A percentile compares a stretch with the other conserved stretches of the same genome.
phyloP scores from a whole-genome alignment of 177 flowering plant genomes.

The Vitis hybrid region DNA sequence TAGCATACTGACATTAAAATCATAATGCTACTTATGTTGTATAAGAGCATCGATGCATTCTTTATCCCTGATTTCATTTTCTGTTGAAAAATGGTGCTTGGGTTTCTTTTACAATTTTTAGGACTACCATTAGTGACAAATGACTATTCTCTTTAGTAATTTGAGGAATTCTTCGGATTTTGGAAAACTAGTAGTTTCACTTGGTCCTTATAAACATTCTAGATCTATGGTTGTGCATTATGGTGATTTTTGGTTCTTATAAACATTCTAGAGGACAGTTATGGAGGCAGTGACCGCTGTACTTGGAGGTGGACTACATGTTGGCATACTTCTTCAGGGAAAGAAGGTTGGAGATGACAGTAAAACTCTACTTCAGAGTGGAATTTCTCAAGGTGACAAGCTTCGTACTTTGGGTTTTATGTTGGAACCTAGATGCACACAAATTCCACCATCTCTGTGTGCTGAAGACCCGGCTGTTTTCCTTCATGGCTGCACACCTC shows the following conservation, averaged over 20 bases:
- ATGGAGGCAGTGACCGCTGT: slow-evolving; percentile 88
- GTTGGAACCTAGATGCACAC: slow-evolving; percentile 67
- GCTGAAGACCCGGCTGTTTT: slow-evolving; percentile 37
- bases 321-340: slow-evolving; percentile 87
- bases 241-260: slow-evolving; percentile 19
- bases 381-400: slow-evolving; percentile 62
- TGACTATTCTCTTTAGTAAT: no score
- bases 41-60: no score
- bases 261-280: slow-evolving; percentile 59
- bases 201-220: not conserved
- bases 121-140: no score
- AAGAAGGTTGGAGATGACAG: slow-evolving; percentile 83
- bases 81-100: no score
- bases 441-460: slow-evolving; percentile 30
- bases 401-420: slow-evolving; percentile 72
- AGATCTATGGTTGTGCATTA: not conserved
- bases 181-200: not conserved
- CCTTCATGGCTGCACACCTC: slow-evolving; percentile 35
- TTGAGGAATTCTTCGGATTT: no score
- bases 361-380: slow-evolving; percentile 75
- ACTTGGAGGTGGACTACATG: slow-evolving; percentile 73
- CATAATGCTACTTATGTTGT: no score
- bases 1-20: no score
- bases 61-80: no score
- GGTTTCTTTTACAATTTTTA: no score